Evolutionary conservation across 2,329 filamentous ascomycete species (phyloP).

Genomic region (Fusarium paranaense): DNA sequence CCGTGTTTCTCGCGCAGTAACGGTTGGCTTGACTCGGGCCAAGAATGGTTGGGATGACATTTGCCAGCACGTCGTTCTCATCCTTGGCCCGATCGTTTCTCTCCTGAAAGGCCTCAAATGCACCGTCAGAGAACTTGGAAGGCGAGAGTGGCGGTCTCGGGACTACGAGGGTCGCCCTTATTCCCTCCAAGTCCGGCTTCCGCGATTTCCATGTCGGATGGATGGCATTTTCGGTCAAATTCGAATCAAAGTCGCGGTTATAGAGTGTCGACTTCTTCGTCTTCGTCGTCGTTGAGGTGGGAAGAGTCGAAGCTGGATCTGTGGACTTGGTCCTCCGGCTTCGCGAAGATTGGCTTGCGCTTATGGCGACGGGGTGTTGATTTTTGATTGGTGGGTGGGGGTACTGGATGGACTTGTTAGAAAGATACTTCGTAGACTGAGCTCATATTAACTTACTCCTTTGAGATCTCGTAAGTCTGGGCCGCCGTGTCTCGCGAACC

Average conservation of each 20-base stretch:
- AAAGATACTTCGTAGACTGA: background rate
- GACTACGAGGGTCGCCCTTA: background rate
- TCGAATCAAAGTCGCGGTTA: background rate
- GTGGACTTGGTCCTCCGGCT: too few relatives aligned
- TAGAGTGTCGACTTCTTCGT: background rate
- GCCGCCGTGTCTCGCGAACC: constrained; percentile 42
- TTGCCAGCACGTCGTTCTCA: background rate
- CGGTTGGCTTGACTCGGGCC: background rate
- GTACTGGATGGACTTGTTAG: background rate
- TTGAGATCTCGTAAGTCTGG: constrained; percentile 40
- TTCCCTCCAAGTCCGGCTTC: background rate
- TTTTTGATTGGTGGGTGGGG: background rate
- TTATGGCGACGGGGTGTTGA: too few relatives aligned
- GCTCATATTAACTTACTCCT: constrained; percentile 1
- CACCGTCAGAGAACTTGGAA: background rate
- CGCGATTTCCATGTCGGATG: background rate
- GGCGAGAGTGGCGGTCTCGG: background rate
- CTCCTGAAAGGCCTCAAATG: background rate
- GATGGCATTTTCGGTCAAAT: background rate
- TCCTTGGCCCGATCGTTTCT: background rate
- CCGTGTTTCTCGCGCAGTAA: background rate
- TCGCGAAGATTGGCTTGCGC: too few relatives aligned
- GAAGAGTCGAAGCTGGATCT: background rate
- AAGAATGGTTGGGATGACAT: background rate
- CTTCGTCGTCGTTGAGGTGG: background rate